Evolutionary conservation across 495 filamentous ascomycete genomes (phyloP), one percentile per base, ranked within the genome.

Genomic region (Halenospora varia): DNA sequence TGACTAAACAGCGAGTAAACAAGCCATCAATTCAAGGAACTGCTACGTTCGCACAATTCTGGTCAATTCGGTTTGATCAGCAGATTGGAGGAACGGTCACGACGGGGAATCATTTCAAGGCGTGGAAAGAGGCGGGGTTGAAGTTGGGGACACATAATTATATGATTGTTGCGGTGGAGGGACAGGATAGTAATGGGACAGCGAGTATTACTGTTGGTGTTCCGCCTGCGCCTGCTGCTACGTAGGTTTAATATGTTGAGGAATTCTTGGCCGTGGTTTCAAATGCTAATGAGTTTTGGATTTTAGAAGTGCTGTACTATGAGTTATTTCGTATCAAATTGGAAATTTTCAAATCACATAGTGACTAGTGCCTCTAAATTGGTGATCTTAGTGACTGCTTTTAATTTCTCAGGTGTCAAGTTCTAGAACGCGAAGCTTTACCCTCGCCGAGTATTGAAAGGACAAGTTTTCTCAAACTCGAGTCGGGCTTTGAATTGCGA

Each of bases 151-250:
- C 29, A 35, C 4, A 4, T 13, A 13, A 4, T 13, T 4, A 35
- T 6, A 4, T 6, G 29, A 13, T 35, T 4, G 29, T 35, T 4
- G 29, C 29, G 6, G 13, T 13, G 4, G 29, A 35, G 29, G 29
- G 29, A 13, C 6, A 13, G 6, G 29, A 35, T 35, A 13, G 6
- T 35, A 6, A 4, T 35, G 29, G 29, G 29, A 6, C 29, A 6
- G 4, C 29, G 4, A 35, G 6, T 13, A 35, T 35, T 13, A 35
- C 29, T 13, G 29, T 35, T 35, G 13, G 29, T 35, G 42, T 20
- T 20, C n/a, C 44, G 18, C 10, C 22, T 64, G 68, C 29, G 44
- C 35, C 29, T 4, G 13, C 6, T 35, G 29, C 29, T 35, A 35
- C 29, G 29, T 35, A 13, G 13, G 29, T 35, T 35, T 35, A 6